Evolutionary conservation across 768 basidiomycete genomes (phyloP).

Genomic region (Lyophyllum atratum): DNA sequence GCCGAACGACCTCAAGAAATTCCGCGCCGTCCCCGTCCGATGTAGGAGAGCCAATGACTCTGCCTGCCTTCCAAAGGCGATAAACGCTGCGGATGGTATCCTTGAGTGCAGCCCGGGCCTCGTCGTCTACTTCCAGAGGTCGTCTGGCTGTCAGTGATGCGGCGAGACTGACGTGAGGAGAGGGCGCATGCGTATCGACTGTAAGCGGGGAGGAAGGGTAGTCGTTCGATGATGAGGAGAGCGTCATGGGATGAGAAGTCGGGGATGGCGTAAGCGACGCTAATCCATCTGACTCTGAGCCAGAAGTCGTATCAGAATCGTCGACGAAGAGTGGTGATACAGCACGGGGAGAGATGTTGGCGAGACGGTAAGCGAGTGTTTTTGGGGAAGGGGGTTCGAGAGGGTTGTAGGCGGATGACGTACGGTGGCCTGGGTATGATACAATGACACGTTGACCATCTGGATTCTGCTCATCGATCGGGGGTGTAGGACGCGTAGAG

Average conservation of each 20-base stretch:
- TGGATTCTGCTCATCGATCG: constrained; percentile 29
- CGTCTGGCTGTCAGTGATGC: constrained; percentile 5
- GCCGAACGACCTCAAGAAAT: constrained; percentile 40
- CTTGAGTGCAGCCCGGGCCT: constrained; percentile 41
- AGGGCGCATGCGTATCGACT: neutral
- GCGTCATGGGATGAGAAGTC: constrained; percentile 1
- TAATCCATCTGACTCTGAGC: constrained; percentile 19
- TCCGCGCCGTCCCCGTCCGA: constrained; percentile 28
- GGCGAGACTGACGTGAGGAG: neutral
- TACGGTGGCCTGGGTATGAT: constrained; percentile 27
- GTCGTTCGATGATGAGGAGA: neutral
- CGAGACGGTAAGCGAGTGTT: constrained; percentile 41
- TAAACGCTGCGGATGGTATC: constrained; percentile 59
- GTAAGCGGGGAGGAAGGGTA: neutral
- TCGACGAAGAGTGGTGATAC: constrained; percentile 25
- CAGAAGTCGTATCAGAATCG: constrained; percentile 24
- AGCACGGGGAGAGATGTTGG: constrained; percentile 30
- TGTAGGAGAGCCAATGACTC: constrained; percentile 12
- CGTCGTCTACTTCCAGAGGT: constrained; percentile 4
- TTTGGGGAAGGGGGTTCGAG: constrained; percentile 43
- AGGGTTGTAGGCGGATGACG: constrained; percentile 36
- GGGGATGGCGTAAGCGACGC: constrained; percentile 15
- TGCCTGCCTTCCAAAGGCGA: constrained; percentile 55
- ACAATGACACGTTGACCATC: constrained; percentile 34
- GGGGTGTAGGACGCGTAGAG: constrained; percentile 64